Percentiles rank a stretch among this genome's conserved stretches.
Conservation (phyloP, 73 alveolate species). For the Paramecium tetraurelia region DNA sequence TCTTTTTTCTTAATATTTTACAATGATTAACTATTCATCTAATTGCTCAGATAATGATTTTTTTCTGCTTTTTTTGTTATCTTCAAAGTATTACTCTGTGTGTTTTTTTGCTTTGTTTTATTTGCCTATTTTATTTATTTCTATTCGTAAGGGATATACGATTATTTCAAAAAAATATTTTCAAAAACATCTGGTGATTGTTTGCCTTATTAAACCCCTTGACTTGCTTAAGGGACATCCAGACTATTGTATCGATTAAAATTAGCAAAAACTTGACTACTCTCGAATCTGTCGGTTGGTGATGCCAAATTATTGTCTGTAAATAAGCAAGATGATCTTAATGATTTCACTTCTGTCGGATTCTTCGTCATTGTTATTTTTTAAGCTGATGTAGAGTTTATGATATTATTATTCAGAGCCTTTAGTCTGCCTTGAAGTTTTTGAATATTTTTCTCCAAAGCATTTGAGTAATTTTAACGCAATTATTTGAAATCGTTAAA, state of each 20-base stretch:
- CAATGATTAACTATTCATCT: background rate
- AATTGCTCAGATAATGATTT: background rate
- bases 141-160: background rate
- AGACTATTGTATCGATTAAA: background rate
- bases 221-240: background rate
- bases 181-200: slow-evolving; percentile 9
- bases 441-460: background rate
- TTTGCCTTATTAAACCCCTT: background rate
- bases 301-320: background rate
- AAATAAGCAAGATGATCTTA: background rate
- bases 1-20: background rate
- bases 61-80: background rate
- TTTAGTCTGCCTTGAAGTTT: background rate
- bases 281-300: background rate
- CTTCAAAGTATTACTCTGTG: background rate
- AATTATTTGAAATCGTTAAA: background rate
- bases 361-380: background rate
- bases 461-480: background rate
- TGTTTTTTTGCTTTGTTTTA: background rate
- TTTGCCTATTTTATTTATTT: background rate
- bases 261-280: background rate
- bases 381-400: background rate
- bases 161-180: background rate
- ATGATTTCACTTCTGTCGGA: slow-evolving; percentile 8
- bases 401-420: background rate